phyloP scores from a whole-genome alignment of 331 rosid species.

The Malus hybrid region DNA sequence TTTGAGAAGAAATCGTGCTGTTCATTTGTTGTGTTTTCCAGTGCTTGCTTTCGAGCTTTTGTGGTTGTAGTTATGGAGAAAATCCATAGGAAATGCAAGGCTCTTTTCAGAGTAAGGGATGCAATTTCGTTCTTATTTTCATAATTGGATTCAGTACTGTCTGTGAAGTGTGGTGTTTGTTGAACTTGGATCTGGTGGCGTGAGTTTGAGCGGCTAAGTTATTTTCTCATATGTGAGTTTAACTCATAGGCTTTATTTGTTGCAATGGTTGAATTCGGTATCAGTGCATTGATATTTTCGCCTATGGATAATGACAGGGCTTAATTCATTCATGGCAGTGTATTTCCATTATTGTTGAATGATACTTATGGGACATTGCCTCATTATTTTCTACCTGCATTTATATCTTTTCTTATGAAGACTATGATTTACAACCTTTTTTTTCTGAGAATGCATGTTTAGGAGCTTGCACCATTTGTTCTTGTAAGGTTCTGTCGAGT shows the following conservation, averaged over 20 bases:
- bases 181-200: neutral
- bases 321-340: neutral
- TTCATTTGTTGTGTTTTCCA: constrained; percentile 47
- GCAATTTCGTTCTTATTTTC: neutral
- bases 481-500: neutral
- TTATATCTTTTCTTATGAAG: neutral
- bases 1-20: constrained; percentile 28
- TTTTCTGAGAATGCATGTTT: neutral
- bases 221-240: neutral
- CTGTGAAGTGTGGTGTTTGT: neutral
- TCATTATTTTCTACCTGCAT: neutral
- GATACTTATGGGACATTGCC: neutral
- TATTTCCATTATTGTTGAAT: neutral
- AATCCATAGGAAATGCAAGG: constrained; percentile 45
- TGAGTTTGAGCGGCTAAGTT: neutral
- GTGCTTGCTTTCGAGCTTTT: constrained; percentile 39
- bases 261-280: neutral
- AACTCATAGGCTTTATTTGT: neutral
- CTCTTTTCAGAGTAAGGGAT: constrained; percentile 51
- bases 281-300: neutral
- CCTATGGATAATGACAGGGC: neutral
- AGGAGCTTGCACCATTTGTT: neutral
- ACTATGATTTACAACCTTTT: neutral
- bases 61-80: constrained; percentile 41
- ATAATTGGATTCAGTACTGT: neutral